phyloP scores from a whole-genome alignment of 805 yeast genomes.

The Lachancea sp. region DNA sequence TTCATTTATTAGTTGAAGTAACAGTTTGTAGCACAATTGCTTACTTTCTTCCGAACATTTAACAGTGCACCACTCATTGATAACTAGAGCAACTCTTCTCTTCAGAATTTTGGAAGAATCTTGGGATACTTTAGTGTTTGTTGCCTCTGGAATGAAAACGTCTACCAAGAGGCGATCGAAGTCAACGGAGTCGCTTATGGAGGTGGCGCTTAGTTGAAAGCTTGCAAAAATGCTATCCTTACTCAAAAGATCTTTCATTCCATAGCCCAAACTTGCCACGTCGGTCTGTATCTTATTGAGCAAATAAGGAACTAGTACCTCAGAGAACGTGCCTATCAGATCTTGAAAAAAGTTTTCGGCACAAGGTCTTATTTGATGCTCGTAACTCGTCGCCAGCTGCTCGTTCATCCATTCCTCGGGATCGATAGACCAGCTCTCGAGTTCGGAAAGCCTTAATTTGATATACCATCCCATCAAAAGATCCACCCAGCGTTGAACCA shows the following conservation, averaged over 20 bases:
- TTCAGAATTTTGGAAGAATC: slow-evolving; percentile 57
- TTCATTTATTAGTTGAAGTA: slow-evolving; percentile 43
- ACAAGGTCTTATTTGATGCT: slow-evolving; percentile 77
- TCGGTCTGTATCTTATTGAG: slow-evolving; percentile 49
- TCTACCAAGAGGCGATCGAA: slow-evolving; percentile 57
- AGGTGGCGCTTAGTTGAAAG: slow-evolving; percentile 69
- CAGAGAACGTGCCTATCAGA: slow-evolving; percentile 57
- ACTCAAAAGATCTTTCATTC: slow-evolving; percentile 46
- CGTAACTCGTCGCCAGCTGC: slow-evolving; percentile 71
- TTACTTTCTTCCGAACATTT: slow-evolving; percentile 56
- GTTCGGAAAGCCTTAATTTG: slow-evolving; percentile 63
- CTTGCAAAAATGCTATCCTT: slow-evolving; percentile 77
- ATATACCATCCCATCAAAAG: slow-evolving; percentile 68
- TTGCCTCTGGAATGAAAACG: slow-evolving; percentile 59
- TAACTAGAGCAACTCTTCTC: slow-evolving; percentile 69
- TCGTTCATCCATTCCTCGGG: slow-evolving; percentile 94
- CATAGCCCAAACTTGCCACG: slow-evolving; percentile 27
- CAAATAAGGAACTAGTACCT: slow-evolving; percentile 47
- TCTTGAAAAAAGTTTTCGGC: slow-evolving; percentile 81
- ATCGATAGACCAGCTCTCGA: slow-evolving; percentile 75
- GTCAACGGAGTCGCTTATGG: slow-evolving; percentile 58
- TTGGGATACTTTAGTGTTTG: slow-evolving; percentile 32
- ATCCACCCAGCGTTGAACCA: slow-evolving; percentile 55
- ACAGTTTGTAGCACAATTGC: slow-evolving; percentile 50
- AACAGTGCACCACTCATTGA: slow-evolving; percentile 74